A percentile compares a stretch with the other conserved stretches of the same genome.
phyloP scores from a whole-genome alignment of 2,329 filamentous ascomycete genomes.

The Coniochaeta hoffmannii region DNA sequence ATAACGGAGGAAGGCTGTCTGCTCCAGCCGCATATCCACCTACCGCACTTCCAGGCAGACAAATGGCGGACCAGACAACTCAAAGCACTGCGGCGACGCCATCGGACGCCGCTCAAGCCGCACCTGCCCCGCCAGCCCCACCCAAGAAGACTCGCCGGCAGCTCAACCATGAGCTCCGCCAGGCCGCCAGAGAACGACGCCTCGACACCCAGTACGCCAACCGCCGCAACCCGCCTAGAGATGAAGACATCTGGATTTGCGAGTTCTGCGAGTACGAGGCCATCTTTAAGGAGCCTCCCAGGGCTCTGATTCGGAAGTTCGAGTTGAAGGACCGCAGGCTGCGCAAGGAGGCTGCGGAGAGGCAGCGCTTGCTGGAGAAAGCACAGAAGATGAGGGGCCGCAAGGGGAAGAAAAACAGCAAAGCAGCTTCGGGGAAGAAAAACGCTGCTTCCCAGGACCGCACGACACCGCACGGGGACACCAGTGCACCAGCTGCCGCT shows the following conservation, averaged over 20 bases:
- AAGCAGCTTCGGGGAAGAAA: conserved; percentile 48
- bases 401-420: conserved; percentile 77
- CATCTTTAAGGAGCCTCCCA: conserved; percentile 84
- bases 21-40: not conserved
- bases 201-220: conserved; percentile 47
- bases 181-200: conserved; percentile 71
- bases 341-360: conserved; percentile 78
- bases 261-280: conserved; percentile 97
- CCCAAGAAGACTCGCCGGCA: conserved; percentile 58
- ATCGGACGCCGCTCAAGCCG: conserved; percentile 8
- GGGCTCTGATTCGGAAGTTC: conserved; percentile 80
- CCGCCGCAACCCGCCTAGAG: conserved; percentile 60
- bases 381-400: conserved; percentile 89
- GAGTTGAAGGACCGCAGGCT: conserved; percentile 89
- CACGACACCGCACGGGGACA: conserved; percentile 9
- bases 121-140: conserved; percentile 7
- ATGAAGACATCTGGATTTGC: conserved; percentile 85
- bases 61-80: not conserved
- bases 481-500: not conserved
- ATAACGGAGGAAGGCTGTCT: not conserved
- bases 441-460: conserved; percentile 16
- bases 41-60: not conserved
- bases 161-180: conserved; percentile 61
- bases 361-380: conserved; percentile 78
- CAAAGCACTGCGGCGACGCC: conserved; percentile 3